Conservation (phyloP, 257 asterid genomes). For the Coffea eugenioides region DNA sequence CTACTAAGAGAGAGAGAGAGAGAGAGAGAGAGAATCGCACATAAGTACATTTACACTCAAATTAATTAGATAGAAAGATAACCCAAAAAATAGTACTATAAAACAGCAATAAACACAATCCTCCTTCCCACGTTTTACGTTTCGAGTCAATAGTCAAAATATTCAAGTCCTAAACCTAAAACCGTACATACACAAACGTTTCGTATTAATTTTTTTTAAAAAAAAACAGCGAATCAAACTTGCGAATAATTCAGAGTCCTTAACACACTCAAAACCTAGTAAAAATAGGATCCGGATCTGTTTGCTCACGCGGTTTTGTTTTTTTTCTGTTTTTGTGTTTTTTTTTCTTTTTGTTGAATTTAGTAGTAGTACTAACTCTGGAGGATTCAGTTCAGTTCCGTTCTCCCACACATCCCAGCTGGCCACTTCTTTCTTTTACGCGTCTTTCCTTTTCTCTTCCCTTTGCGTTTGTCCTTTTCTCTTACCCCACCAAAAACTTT, state of each 20-base stretch:
- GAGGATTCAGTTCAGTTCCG: neutral
- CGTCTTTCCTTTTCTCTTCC: constrained; percentile 2
- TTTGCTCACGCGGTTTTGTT: constrained; percentile 18
- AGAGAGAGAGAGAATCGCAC: too few relatives aligned
- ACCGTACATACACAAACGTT: neutral
- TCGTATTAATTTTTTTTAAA: neutral
- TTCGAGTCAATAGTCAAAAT: constrained; percentile 6
- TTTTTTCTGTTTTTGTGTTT: neutral
- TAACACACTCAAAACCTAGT: neutral
- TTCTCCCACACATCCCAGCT: neutral
- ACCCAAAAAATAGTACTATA: neutral
- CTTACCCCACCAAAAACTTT: neutral
- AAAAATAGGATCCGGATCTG: neutral
- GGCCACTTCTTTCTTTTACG: neutral
- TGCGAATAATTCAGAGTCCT: neutral
- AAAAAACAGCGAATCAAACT: neutral
- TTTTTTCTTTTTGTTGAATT: neutral
- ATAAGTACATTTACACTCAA: neutral
- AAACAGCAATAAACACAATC: neutral
- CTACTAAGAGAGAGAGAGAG: too few relatives aligned
- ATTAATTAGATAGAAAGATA: too few relatives aligned
- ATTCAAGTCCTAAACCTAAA: too few relatives aligned
- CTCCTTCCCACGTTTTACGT: neutral
- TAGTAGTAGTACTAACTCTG: too few relatives aligned
- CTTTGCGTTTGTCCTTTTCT: neutral